Conservation (phyloP, 768 basidiomycete genomes). For the Grammothele lineata region DNA sequence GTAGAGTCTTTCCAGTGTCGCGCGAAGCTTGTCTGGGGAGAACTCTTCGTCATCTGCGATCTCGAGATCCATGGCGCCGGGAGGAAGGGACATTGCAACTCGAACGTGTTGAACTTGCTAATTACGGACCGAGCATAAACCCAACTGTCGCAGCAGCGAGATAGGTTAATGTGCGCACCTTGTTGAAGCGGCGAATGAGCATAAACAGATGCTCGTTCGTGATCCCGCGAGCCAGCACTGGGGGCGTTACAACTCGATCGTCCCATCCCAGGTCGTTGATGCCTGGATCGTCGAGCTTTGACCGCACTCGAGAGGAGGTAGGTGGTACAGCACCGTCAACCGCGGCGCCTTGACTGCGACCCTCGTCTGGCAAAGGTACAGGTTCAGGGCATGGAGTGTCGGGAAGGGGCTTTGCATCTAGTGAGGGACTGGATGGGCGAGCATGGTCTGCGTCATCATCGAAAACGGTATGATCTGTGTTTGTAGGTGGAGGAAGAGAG, state of each 20-base stretch:
- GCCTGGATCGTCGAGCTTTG: conserved; percentile 24
- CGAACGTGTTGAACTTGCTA: no score
- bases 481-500: no score
- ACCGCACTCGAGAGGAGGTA: conserved; percentile 3
- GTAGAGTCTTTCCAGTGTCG: conserved; percentile 38
- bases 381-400: no score
- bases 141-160: no score
- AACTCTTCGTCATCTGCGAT: conserved; percentile 36
- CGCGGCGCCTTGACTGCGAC: no score
- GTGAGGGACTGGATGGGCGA: no score
- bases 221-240: conserved; percentile 30
- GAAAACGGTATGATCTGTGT: no score
- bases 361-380: no score
- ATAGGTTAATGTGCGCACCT: conserved; percentile 31
- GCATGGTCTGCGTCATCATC: no score
- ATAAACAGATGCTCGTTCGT: conserved; percentile 36
- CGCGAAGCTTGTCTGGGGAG: conserved; percentile 38
- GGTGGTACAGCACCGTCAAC: background rate
- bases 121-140: no score
- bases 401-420: no score
- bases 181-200: conserved; percentile 37
- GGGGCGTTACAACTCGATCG: conserved; percentile 19
- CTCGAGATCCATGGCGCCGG: conserved; percentile 37
- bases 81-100: no score
- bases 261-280: conserved; percentile 26